phyloP scores from a whole-genome alignment of 768 basidiomycete species.

The Tulasnella sp. region DNA sequence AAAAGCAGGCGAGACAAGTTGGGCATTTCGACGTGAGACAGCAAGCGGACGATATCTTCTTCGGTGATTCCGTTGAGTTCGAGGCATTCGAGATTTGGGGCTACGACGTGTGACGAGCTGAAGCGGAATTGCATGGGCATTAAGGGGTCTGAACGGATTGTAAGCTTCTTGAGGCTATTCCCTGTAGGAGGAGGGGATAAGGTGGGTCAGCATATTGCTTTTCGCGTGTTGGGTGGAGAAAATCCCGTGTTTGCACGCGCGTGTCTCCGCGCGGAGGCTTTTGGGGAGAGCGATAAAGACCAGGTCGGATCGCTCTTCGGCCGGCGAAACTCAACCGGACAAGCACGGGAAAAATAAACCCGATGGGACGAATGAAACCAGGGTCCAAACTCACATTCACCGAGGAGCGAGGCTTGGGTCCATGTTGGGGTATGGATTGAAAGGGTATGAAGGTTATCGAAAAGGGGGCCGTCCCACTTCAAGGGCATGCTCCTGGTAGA shows the following conservation, averaged over 20 bases:
- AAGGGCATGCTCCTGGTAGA: not conserved
- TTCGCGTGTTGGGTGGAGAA: too few species aligned
- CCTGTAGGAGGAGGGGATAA: not conserved
- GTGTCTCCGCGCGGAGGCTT: too few species aligned
- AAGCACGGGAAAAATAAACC: not conserved
- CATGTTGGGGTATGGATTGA: constrained; percentile 9
- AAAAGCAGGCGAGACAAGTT: constrained; percentile 6
- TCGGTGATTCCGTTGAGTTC: constrained; percentile 16
- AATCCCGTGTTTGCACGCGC: too few species aligned
- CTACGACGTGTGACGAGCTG: not conserved
- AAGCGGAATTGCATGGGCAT: constrained; percentile 6
- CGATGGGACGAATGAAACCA: not conserved
- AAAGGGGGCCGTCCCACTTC: constrained; percentile 9
- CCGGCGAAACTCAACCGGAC: not conserved
- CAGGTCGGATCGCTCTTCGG: not conserved
- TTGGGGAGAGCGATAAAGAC: not conserved
- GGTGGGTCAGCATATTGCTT: not conserved
- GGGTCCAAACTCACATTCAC: not conserved
- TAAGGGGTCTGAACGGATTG: constrained; percentile 9
- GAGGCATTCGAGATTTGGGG: constrained; percentile 7
- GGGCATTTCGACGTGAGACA: constrained; percentile 16
- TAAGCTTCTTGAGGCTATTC: not conserved
- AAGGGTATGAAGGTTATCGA: not conserved
- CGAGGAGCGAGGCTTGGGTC: not conserved
- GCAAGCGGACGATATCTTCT: constrained; percentile 16